phyloP scores from a whole-genome alignment of 2,329 filamentous ascomycete genomes.

The Conoideocrella luteorostrata region DNA sequence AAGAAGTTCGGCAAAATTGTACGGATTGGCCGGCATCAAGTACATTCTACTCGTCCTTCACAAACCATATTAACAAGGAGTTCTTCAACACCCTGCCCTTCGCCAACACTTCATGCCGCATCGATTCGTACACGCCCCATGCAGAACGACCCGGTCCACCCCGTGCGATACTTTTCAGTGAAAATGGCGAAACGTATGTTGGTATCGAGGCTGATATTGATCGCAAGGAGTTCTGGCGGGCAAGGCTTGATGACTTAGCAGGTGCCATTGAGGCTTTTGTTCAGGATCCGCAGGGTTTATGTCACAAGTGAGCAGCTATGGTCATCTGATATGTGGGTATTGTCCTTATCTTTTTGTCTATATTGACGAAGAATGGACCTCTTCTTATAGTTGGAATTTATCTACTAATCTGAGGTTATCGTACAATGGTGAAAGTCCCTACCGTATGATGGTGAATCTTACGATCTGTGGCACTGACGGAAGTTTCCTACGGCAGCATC shows the following conservation, averaged over 20 bases:
- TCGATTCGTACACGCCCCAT: conserved; percentile 20
- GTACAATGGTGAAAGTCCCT: too few species aligned
- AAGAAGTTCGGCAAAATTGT: conserved; percentile 14
- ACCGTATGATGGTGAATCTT: too few species aligned
- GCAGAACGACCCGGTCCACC: conserved; percentile 19
- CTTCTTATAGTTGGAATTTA: too few species aligned
- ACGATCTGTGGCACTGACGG: too few species aligned
- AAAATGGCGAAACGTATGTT: conserved; percentile 16
- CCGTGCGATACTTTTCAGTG: conserved; percentile 19
- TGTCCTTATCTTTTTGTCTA: too few species aligned
- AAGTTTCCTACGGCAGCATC: too few species aligned
- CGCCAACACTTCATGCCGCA: conserved; percentile 19
- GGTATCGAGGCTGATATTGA: conserved; percentile 22
- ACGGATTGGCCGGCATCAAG: conserved; percentile 14
- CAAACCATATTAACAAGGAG: conserved; percentile 22
- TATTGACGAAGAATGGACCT: too few species aligned
- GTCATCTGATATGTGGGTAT: too few species aligned
- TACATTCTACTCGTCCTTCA: conserved; percentile 19
- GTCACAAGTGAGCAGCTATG: too few species aligned
- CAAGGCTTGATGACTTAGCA: conserved; percentile 16
- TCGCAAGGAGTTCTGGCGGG: conserved; percentile 20
- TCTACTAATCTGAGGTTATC: too few species aligned
- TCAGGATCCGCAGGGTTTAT: too few species aligned
- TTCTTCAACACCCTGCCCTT: conserved; percentile 22
- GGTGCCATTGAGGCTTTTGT: conserved; percentile 14